A percentile compares a stretch with the other conserved stretches of the same genome.
These are phyloP conservation scores for Zygoascus tannicola DNA, from an alignment of 805 yeast species.

Conservation along the genomic window DNA sequence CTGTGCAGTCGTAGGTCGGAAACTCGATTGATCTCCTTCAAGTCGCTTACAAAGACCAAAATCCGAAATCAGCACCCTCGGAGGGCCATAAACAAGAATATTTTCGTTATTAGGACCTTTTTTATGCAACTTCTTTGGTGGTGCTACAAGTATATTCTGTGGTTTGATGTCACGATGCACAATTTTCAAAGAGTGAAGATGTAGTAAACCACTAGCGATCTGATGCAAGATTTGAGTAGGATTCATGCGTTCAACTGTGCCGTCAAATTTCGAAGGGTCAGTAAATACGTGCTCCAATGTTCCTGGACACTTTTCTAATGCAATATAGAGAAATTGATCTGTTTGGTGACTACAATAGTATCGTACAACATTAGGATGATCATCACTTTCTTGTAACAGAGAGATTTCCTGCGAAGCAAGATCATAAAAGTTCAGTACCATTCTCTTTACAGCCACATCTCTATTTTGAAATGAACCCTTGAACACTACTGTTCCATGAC, in stretches of 20 bases:
- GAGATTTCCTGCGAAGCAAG: slow-evolving; percentile 88
- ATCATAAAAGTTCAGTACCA: slow-evolving; percentile 88
- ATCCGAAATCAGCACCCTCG: slow-evolving; percentile 79
- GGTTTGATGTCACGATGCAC: slow-evolving; percentile 95
- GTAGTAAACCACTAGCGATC: slow-evolving; percentile 74
- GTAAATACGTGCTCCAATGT: slow-evolving; percentile 73
- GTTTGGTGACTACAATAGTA: slow-evolving; percentile 90
- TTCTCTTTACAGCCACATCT: slow-evolving; percentile 92
- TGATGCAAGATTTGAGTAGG: slow-evolving; percentile 56
- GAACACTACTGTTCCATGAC: slow-evolving; percentile 93
- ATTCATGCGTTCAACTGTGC: slow-evolving; percentile 35
- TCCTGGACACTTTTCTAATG: slow-evolving; percentile 82
- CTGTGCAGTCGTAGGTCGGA: slow-evolving; percentile 82
- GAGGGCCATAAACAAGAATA: slow-evolving; percentile 30
- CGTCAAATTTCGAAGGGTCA: slow-evolving; percentile 33
- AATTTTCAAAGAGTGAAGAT: slow-evolving; percentile 79
- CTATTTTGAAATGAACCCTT: slow-evolving; percentile 84
- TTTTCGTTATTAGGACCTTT: slow-evolving; percentile 16
- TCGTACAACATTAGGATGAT: slow-evolving; percentile 89
- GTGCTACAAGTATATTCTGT: slow-evolving; percentile 80
- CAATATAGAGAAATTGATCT: slow-evolving; percentile 83
- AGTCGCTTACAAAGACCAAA: slow-evolving; percentile 91
- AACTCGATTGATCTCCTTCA: slow-evolving; percentile 87
- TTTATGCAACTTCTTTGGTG: slow-evolving; percentile 33
- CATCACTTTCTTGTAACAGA: slow-evolving; percentile 85